Base-by-base conservation (phyloP, 257 asterid genomes). In the Marsdenia floribunda region DNA sequence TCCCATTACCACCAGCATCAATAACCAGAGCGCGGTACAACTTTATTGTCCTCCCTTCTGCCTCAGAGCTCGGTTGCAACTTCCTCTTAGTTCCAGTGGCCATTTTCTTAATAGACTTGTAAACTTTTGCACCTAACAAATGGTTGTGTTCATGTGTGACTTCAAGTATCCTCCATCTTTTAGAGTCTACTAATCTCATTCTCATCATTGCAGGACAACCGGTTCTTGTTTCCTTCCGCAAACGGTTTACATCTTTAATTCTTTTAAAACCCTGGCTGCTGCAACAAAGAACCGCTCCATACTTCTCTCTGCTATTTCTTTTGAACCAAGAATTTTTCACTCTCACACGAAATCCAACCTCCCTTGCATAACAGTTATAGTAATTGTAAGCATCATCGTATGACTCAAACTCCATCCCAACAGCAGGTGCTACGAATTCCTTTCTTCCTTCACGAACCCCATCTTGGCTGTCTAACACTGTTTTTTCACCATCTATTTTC, bases 251-350 rank as follows among this genome's bases (percentile, higher is more conserved):
- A 75, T 92, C 94, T 85, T 89, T 92, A 81, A 82, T 83, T 38
- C 89, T 88, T 80, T 90, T 92, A 74, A 92, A 90, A 35, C 97
- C 98, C 86, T 92, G 96, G 73, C 98, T 89, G 73, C 89, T 90
- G 86, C 97, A 92, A 84, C 93, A 89, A 68, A 92, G 91, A 44
- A 92, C 97, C 42, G 97, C 97, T 71, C 97, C 97, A 73, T 91
- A 91, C 82, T 92, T 92, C 89, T 92, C 97, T 73, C 86, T 90
- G 89, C 97, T 91, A 80, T 87, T 89, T 47, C 97, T 87, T 85
- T 89, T 92, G 60, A 90, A 88, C 98, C 98, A 92, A 6, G 98
- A 92, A 46, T 93, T 88, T 85, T 92, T 92, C 70, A 92, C 96
- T 83, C 94, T 77, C 38, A 88, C 89, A 54, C 90, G 85, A 70